Conservation (phyloP, 495 filamentous ascomycete species). For the Neurospora intermedia region DNA sequence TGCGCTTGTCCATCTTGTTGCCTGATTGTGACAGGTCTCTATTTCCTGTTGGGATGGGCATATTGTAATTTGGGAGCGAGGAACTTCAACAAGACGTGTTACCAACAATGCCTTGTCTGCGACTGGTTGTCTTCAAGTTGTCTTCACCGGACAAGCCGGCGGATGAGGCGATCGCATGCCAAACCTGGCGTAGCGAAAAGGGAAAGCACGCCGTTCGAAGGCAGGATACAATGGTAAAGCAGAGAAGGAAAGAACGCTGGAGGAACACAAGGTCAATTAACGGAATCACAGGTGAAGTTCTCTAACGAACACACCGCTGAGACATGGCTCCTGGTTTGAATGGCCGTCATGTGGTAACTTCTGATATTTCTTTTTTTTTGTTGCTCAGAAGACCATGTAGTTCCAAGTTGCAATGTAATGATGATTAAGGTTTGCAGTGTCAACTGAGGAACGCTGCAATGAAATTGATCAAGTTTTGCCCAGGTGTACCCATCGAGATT, state of each 20-base stretch:
- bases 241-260: neutral
- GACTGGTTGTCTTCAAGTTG: neutral
- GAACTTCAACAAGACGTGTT: neutral
- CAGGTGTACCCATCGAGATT: neutral
- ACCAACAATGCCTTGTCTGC: neutral
- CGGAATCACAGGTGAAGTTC: neutral
- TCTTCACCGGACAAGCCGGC: neutral
- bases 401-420: neutral
- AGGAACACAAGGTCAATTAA: neutral
- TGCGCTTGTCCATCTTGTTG: constrained; percentile 5
- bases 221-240: neutral
- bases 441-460: neutral
- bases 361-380: neutral
- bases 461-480: neutral
- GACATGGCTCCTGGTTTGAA: neutral
- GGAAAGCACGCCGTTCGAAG: neutral
- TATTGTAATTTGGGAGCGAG: neutral
- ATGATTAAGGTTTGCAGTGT: neutral
- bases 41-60: neutral
- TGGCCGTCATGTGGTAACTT: neutral
- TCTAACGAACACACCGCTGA: neutral
- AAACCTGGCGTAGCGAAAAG: neutral
- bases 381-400: neutral
- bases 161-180: neutral
- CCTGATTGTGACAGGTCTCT: neutral